Evolutionary conservation across 345 rosid genomes (phyloP).

Genomic region (Citropsis articulata): DNA sequence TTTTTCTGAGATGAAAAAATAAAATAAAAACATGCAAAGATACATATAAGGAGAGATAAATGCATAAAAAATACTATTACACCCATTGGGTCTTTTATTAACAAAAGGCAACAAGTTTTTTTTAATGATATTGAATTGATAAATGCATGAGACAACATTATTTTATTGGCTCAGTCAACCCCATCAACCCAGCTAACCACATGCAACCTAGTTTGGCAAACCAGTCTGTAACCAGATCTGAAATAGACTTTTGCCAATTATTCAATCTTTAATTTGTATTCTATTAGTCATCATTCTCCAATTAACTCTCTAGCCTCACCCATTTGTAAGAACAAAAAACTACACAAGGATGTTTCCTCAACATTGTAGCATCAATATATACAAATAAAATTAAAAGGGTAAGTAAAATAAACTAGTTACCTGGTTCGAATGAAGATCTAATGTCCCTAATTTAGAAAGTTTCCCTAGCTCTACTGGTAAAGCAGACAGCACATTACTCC

Average conservation of each 20-base stretch:
- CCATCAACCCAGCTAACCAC: not conserved
- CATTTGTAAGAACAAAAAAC: not conserved
- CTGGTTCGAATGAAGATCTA: conserved; percentile 90
- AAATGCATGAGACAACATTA: not conserved
- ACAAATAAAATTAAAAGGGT: not conserved
- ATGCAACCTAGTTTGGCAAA: not conserved
- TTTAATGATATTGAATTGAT: not conserved
- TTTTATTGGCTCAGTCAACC: not conserved
- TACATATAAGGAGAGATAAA: not conserved
- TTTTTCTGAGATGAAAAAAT: not conserved
- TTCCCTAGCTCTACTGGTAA: conserved; percentile 70
- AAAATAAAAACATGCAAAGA: not conserved
- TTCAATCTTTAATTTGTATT: not conserved
- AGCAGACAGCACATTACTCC: conserved; percentile 65
- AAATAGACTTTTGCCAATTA: not conserved
- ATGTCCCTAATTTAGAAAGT: conserved; percentile 67
- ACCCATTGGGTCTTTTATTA: not conserved
- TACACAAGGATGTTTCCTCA: not conserved
- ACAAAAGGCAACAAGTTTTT: not conserved
- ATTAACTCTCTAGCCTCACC: not conserved
- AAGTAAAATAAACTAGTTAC: conserved; percentile 30
- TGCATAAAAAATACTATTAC: not conserved
- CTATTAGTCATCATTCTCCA: not conserved
- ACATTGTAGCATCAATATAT: not conserved
- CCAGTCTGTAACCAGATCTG: not conserved